phyloP scores from a whole-genome alignment of 2,329 filamentous ascomycete species.

The Cladosporium austrohemisphaericum region DNA sequence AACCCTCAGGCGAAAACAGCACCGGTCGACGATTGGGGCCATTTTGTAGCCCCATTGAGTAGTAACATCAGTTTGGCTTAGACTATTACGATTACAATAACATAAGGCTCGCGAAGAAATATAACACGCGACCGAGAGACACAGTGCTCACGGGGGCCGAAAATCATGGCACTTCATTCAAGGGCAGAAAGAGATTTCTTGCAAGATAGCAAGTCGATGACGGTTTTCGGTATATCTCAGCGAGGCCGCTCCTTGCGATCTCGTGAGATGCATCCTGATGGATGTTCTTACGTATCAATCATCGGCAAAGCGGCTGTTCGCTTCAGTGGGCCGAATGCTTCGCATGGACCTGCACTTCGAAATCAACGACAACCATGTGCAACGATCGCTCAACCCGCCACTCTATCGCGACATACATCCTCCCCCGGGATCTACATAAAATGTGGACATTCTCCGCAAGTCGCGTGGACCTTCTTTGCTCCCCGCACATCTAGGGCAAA shows the following conservation, averaged over 20 bases:
- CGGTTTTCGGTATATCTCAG: neutral
- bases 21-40: conserved; percentile 42
- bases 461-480: conserved; percentile 12
- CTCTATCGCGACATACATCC: neutral
- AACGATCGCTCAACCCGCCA: no score
- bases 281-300: neutral
- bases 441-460: neutral
- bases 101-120: no score
- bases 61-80: conserved; percentile 42
- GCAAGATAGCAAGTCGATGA: no score
- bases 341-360: conserved; percentile 4
- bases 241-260: neutral
- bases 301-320: neutral
- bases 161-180: no score
- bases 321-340: neutral
- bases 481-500: neutral
- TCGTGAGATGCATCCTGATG: neutral
- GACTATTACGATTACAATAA: neutral
- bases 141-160: no score
- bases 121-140: no score
- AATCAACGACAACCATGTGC: conserved; percentile 1
- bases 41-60: conserved; percentile 41
- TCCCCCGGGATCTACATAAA: neutral
- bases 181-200: no score
- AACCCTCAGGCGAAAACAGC: conserved; percentile 17